Evolutionary conservation across 2,329 filamentous ascomycete species (phyloP), one percentile per base, ranked within the genome.

Genomic region (Pyrenophora teres): DNA sequence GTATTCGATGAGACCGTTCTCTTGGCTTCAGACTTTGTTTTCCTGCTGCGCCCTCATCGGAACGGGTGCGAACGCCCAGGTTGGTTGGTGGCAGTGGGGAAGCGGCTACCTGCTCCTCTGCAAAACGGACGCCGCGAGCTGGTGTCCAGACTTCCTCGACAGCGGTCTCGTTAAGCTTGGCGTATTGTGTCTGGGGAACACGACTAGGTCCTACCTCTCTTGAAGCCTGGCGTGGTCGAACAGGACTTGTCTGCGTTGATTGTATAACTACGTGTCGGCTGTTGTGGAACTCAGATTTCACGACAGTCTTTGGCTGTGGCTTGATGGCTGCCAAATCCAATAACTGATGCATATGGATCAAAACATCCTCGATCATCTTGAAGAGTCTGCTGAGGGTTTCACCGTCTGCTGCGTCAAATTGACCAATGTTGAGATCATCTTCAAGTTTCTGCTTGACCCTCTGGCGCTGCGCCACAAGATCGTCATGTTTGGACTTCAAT

Each of bases 171-270:
- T 65, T 72, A 36, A 67, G 65, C 44, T 65, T 72, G 7, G 66
- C 54, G 35, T 64, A 71, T 51, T 74, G 70, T 13, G 71, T 74
- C 46, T 71, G 70, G 6, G 65, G 63, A 15, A 69, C 56, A 45
- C 60, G 56, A 37, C 54, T 55, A 4, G 55, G 56, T 1, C 50
- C 61, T 38, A 45, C 38, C 6, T 57, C 52, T 6, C 45, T 19
- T 2, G 16, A 25, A n/a, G 39, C 27, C n/a, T 54, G n/a, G 16
- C 47, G 56, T 16, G 62, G 56, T 3, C 57, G 53, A 27, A 44
- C 47, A 8, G 68, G 65, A 13, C 62, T 65, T 6, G 57, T 54
- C 46, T 72, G 71, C 9, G 70, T 74, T 2, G 70, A 70, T 35
- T 66, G 52, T 13, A 73, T 59, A 4, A 71, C 58, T 18, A 73